Conservation (phyloP, 176 grass and related monocot genomes). For the Carex pumila region DNA sequence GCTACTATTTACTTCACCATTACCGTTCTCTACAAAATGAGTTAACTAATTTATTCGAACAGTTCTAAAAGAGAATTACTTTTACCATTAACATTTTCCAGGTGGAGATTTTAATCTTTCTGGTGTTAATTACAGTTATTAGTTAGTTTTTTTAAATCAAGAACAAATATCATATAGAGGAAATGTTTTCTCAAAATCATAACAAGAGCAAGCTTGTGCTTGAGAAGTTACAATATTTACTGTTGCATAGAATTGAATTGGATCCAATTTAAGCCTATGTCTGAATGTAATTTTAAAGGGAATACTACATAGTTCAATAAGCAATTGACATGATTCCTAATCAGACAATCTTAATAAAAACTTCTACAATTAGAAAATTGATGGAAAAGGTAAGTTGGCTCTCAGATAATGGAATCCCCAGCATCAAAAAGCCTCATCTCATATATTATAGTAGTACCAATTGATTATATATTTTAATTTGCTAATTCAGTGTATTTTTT, state of each 20-base stretch:
- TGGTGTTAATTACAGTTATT: not conserved
- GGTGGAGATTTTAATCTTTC: not conserved
- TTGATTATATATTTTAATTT: too few relatives aligned
- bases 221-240: not conserved
- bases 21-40: not conserved
- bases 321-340: not conserved
- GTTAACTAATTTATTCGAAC: not conserved
- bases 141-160: not conserved
- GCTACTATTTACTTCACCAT: not conserved
- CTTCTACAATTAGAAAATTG: too few relatives aligned
- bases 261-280: not conserved
- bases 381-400: too few relatives aligned
- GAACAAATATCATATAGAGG: too few relatives aligned
- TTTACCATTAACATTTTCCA: not conserved
- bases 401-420: too few relatives aligned
- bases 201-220: too few relatives aligned
- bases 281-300: not conserved
- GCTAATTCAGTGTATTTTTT: too few relatives aligned
- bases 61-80: not conserved
- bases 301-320: not conserved
- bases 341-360: not conserved
- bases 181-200: too few relatives aligned
- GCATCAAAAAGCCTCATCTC: too few relatives aligned
- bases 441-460: too few relatives aligned
- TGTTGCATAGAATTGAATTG: not conserved